Evolutionary conservation across 331 rosid species (phyloP).

Genomic region (Acacia pycnantha): DNA sequence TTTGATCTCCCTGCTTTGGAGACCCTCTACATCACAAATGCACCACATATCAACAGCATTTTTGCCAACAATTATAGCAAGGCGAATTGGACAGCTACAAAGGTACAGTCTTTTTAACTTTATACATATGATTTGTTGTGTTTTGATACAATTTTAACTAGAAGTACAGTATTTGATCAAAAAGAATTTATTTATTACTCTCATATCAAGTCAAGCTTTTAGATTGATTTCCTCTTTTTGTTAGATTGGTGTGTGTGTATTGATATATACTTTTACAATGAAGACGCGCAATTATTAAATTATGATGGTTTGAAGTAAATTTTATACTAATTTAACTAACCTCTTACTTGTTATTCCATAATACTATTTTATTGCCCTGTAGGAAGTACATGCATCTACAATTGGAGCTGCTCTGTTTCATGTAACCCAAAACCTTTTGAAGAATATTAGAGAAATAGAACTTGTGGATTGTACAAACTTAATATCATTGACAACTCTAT

Average conservation of each 20-base stretch:
- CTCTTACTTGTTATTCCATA: too few relatives aligned
- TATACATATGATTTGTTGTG: too few relatives aligned
- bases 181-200: too few relatives aligned
- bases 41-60: neutral
- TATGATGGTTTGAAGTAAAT: neutral
- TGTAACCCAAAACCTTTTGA: neutral
- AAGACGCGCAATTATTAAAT: too few relatives aligned
- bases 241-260: too few relatives aligned
- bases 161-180: too few relatives aligned
- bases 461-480: neutral
- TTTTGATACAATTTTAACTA: too few relatives aligned
- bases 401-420: neutral
- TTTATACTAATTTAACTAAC: neutral
- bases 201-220: neutral
- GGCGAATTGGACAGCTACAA: too few relatives aligned
- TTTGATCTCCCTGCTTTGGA: neutral
- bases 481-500: neutral
- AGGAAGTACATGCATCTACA: neutral
- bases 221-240: too few relatives aligned
- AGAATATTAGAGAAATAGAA: neutral
- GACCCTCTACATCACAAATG: accelerated
- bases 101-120: too few relatives aligned
- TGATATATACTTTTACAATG: too few relatives aligned
- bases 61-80: too few relatives aligned
- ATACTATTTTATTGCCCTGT: neutral